phyloP scores from a whole-genome alignment of 2,329 filamentous ascomycete species.

The Polytolypa hystricis region DNA sequence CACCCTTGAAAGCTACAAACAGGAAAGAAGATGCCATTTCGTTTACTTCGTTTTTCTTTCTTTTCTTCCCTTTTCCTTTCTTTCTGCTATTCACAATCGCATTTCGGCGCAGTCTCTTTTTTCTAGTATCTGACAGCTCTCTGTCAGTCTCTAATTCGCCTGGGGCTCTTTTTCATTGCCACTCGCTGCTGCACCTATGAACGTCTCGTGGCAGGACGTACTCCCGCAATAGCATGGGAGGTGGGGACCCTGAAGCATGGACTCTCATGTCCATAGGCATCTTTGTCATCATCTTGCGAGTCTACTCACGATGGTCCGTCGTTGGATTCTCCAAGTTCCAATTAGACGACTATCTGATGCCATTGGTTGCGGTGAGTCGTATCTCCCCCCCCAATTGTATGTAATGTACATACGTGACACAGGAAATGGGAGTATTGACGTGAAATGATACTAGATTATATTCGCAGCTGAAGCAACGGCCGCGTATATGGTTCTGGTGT shows the following conservation, averaged over 20 bases:
- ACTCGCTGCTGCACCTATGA: not conserved
- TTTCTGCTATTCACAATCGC: not conserved
- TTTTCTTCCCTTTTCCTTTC: not conserved
- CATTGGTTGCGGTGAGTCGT: slow-evolving; percentile 40
- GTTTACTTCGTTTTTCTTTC: too few species aligned
- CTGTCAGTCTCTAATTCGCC: not conserved
- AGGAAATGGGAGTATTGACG: not conserved
- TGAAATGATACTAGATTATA: slow-evolving; percentile 29
- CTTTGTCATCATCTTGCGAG: slow-evolving; percentile 40
- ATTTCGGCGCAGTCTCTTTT: not conserved
- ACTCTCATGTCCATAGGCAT: slow-evolving; percentile 42
- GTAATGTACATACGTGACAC: slow-evolving; percentile 1
- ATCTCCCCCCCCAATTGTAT: slow-evolving; percentile 1
- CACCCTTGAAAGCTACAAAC: too few species aligned
- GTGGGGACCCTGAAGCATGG: slow-evolving; percentile 30
- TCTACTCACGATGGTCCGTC: slow-evolving; percentile 37
- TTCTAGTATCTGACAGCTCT: not conserved
- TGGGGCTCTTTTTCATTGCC: not conserved
- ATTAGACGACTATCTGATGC: slow-evolving; percentile 50
- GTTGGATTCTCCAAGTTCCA: slow-evolving; percentile 42
- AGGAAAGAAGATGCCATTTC: too few species aligned
- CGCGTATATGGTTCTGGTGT: slow-evolving; percentile 41
- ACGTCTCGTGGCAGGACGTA: not conserved
- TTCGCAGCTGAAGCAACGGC: slow-evolving; percentile 42
- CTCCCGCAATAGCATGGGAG: not conserved